Conservation (phyloP, 495 filamentous ascomycete genomes). For the Thermothielavioides terrestris region DNA sequence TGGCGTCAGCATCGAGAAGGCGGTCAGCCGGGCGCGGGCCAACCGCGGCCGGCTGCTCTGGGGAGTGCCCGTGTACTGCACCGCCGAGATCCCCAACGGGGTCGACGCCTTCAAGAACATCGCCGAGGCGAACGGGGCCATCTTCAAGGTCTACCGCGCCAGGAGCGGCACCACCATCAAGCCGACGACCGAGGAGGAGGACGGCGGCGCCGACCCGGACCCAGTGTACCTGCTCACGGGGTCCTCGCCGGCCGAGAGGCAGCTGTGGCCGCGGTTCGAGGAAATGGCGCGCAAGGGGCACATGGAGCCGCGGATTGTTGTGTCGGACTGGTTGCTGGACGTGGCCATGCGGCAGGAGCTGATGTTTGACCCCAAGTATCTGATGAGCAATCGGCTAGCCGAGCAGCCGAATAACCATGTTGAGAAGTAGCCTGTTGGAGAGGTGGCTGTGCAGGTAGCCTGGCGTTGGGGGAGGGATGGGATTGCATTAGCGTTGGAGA, state of each 20-base stretch:
- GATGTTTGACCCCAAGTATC: constrained; percentile 54
- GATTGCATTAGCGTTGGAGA: background rate
- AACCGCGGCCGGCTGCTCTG: constrained; percentile 69
- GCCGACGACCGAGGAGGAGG: constrained; percentile 48
- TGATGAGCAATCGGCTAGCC: constrained; percentile 11
- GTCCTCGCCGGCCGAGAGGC: constrained; percentile 52
- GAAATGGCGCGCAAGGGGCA: constrained; percentile 62
- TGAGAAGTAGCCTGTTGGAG: background rate
- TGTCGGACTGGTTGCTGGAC: constrained; percentile 80
- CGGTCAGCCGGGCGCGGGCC: constrained; percentile 56
- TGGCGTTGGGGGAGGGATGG: background rate
- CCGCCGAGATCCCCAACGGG: constrained; percentile 66
- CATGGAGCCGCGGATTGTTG: constrained; percentile 68
- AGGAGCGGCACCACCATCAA: constrained; percentile 51
- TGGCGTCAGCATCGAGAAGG: constrained; percentile 55
- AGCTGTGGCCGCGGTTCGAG: constrained; percentile 71
- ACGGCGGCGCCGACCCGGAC: constrained; percentile 48
- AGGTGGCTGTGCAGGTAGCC: background rate
- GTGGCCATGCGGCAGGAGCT: constrained; percentile 79
- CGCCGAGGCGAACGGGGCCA: constrained; percentile 78
- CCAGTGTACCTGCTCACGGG: constrained; percentile 73
- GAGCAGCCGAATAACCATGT: background rate
- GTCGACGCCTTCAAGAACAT: constrained; percentile 77
- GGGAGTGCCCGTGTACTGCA: constrained; percentile 70
- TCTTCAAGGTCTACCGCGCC: constrained; percentile 68